These are phyloP conservation scores for Cryphonectria naterciae DNA, from an alignment of 2,329 filamentous ascomycete species.

Conservation along the genomic window DNA sequence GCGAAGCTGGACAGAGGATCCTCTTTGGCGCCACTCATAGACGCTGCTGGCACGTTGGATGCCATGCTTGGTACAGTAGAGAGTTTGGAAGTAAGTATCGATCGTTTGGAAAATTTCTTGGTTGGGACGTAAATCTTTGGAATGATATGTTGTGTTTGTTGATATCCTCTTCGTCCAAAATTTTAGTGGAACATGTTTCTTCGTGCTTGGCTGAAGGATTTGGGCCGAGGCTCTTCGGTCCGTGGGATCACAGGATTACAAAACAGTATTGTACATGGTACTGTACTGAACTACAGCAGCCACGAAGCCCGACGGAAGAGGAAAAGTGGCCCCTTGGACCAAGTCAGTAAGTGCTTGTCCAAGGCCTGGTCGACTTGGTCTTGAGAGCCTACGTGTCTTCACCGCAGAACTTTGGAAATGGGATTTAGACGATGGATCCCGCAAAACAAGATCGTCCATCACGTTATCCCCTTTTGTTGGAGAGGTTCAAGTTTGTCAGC, in stretches of 20 bases:
- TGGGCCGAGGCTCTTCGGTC: not conserved
- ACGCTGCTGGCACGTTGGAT: constrained; percentile 22
- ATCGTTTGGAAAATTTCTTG: not conserved
- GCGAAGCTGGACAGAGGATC: constrained; percentile 24
- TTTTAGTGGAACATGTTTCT: not conserved
- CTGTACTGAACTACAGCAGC: not conserved
- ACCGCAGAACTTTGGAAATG: not conserved
- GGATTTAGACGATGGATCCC: not conserved
- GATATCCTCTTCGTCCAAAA: not conserved
- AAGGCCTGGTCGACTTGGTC: not conserved
- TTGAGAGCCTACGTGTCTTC: not conserved
- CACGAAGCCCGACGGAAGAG: not conserved
- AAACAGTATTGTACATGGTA: not conserved
- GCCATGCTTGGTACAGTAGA: constrained; percentile 12
- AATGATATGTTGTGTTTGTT: too few species aligned
- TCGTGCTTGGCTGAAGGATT: not conserved
- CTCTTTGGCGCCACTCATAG: constrained; percentile 8
- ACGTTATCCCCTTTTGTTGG: not conserved
- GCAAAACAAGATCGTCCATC: not conserved
- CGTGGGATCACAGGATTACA: not conserved
- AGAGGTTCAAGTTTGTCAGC: not conserved
- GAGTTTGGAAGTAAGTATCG: not conserved
- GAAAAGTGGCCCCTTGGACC: not conserved
- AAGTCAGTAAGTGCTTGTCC: not conserved
- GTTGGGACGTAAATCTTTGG: too few species aligned